Conservation (phyloP, 352 stramenopile genomes). For the Blastocystis sp. region DNA sequence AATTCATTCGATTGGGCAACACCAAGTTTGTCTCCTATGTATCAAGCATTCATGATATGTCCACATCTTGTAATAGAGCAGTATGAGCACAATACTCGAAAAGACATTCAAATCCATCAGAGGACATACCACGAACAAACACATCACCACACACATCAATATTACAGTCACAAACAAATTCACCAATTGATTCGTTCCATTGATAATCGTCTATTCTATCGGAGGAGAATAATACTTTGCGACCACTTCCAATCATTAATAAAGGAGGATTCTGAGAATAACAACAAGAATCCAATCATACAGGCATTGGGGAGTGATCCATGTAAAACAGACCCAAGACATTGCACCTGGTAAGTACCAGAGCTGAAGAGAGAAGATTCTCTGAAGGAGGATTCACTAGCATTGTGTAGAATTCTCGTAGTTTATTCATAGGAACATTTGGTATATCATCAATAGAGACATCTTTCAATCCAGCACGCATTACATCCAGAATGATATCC, state of each 20-base stretch:
- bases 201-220: not conserved
- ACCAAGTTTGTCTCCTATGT: not conserved
- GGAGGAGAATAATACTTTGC: not conserved
- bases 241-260: not conserved
- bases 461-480: not conserved
- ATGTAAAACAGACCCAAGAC: not conserved
- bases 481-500: conserved; percentile 2
- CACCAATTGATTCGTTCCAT: not conserved
- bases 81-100: not conserved
- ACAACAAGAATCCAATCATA: not conserved
- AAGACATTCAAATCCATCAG: not conserved
- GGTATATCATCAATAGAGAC: not conserved
- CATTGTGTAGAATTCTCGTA: not conserved
- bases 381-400: not conserved
- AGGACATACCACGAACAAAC: not conserved
- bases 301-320: not conserved
- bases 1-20: not conserved
- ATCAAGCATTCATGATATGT: not conserved
- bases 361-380: not conserved
- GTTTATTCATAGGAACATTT: not conserved
- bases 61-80: not conserved
- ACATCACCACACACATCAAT: not conserved
- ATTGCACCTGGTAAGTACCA: not conserved
- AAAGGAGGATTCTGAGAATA: not conserved
- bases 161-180: not conserved